Conservation (phyloP, 257 asterid genomes). For the Jasminum sambac region DNA sequence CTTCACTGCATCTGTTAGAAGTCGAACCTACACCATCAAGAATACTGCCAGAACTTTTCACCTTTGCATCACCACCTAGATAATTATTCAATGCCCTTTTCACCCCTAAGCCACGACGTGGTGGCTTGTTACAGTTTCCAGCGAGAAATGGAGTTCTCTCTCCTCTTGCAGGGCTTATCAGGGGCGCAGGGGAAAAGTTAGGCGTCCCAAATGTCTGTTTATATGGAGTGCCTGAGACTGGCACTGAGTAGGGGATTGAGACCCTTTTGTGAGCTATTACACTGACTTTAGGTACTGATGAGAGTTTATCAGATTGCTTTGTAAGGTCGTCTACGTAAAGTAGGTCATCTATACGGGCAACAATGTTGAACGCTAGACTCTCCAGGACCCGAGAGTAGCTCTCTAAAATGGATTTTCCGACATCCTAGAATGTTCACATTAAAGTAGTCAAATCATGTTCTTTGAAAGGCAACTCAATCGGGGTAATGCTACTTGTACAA, state of each 20-base stretch:
- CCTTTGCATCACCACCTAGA: slow-evolving; percentile 62
- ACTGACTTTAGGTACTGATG: slow-evolving; percentile 37
- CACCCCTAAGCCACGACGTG: slow-evolving; percentile 76
- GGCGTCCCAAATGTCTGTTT: slow-evolving; percentile 58
- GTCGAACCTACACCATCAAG: slow-evolving; percentile 38
- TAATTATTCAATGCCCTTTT: slow-evolving; percentile 69
- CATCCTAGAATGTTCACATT: slow-evolving; percentile 51
- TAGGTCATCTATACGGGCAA: slow-evolving; percentile 79
- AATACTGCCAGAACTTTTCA: slow-evolving; percentile 36
- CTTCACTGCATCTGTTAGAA: slow-evolving; percentile 39
- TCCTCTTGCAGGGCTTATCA: slow-evolving; percentile 57
- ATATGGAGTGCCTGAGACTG: slow-evolving; percentile 69
- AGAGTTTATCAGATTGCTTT: slow-evolving; percentile 52
- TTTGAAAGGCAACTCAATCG: background rate
- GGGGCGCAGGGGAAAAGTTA: slow-evolving; percentile 55
- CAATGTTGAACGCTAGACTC: slow-evolving; percentile 78
- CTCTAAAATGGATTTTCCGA: slow-evolving; percentile 88
- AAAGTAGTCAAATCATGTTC: slow-evolving; percentile 1
- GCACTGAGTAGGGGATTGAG: slow-evolving; percentile 48
- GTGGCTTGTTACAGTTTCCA: slow-evolving; percentile 41
- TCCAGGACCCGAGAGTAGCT: slow-evolving; percentile 98
- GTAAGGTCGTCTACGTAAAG: slow-evolving; percentile 78
- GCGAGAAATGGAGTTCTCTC: slow-evolving; percentile 55
- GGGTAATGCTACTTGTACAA: too few species aligned
- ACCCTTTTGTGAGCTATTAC: slow-evolving; percentile 51